A percentile compares a stretch with the other conserved stretches of the same genome.
Evolutionary conservation across 2,329 filamentous ascomycete species (phyloP).

Genomic region (Fusarium luffae): DNA sequence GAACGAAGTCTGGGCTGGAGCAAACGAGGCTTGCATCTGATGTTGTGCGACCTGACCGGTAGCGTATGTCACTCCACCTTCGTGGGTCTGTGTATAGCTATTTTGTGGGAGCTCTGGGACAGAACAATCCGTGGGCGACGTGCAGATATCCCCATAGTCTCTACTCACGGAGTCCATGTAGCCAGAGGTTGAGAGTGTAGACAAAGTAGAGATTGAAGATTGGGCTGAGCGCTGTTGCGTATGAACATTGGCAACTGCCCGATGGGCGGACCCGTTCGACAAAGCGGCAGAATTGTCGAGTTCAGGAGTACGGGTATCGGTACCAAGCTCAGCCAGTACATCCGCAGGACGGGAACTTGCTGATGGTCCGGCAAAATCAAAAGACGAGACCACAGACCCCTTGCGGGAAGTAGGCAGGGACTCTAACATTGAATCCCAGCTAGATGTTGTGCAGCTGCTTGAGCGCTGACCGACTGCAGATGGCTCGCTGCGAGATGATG

Average conservation of each 20-base stretch:
- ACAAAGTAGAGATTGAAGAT: neutral
- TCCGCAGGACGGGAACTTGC: too few relatives aligned
- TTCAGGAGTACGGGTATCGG: neutral
- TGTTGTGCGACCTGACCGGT: fast-evolving
- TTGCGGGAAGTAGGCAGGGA: neutral
- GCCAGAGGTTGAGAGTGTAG: fast-evolving
- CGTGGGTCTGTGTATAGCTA: too few relatives aligned
- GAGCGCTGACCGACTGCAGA: neutral
- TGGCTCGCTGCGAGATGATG: neutral
- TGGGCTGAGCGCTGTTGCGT: fast-evolving
- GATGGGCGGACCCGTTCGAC: fast-evolving
- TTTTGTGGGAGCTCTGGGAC: fast-evolving
- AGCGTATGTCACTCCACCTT: fast-evolving
- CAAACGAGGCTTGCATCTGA: fast-evolving
- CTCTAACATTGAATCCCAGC: neutral
- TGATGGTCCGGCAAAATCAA: too few relatives aligned
- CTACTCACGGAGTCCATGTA: fast-evolving
- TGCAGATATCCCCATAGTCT: neutral
- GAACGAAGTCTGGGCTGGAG: fast-evolving
- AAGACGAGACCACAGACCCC: neutral
- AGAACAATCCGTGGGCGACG: neutral
- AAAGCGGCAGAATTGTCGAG: fast-evolving
- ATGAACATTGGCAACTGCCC: fast-evolving
- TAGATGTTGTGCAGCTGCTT: fast-evolving
- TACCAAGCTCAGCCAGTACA: neutral